A percentile compares a stretch with the other conserved stretches of the same genome.
phyloP scores from a whole-genome alignment of 108 stramenopile species.

The Discostella stelligeroides region DNA sequence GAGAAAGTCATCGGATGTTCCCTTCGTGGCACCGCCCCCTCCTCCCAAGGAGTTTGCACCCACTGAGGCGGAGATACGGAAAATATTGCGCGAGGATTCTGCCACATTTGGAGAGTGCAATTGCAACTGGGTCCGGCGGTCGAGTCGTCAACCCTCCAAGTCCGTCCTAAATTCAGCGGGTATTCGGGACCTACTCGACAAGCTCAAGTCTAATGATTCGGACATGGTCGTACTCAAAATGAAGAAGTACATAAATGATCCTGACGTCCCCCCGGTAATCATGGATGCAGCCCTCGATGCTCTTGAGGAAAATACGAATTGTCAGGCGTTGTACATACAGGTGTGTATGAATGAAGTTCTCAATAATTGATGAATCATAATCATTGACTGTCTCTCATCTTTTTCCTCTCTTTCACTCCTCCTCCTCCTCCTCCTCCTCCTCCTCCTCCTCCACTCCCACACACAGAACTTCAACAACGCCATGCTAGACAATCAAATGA shows the following conservation, averaged over 20 bases:
- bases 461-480: constrained; percentile 87
- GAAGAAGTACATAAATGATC: constrained; percentile 89
- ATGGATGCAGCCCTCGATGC: constrained; percentile 88
- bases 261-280: constrained; percentile 79
- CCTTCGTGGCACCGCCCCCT: constrained; percentile 34
- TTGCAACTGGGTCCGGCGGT: constrained; percentile 76
- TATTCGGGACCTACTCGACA: constrained; percentile 68
- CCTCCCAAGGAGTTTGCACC: constrained; percentile 41
- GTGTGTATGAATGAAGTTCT: constrained; percentile 30
- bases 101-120: constrained; percentile 34
- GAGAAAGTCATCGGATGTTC: constrained; percentile 35
- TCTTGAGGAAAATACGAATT: constrained; percentile 87
- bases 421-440: no score
- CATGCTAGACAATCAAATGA: constrained; percentile 86
- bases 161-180: constrained; percentile 62
- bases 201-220: constrained; percentile 73
- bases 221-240: constrained; percentile 91
- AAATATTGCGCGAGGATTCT: constrained; percentile 46
- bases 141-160: constrained; percentile 77
- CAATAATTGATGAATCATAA: constrained; percentile 4
- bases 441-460: not conserved
- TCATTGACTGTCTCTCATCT: not conserved
- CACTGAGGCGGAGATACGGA: constrained; percentile 41
- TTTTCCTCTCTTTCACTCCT: constrained; percentile 5
- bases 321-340: constrained; percentile 93